Evolutionary conservation across 306 rosid genomes (phyloP).

Genomic region (Corylus heterophylla): DNA sequence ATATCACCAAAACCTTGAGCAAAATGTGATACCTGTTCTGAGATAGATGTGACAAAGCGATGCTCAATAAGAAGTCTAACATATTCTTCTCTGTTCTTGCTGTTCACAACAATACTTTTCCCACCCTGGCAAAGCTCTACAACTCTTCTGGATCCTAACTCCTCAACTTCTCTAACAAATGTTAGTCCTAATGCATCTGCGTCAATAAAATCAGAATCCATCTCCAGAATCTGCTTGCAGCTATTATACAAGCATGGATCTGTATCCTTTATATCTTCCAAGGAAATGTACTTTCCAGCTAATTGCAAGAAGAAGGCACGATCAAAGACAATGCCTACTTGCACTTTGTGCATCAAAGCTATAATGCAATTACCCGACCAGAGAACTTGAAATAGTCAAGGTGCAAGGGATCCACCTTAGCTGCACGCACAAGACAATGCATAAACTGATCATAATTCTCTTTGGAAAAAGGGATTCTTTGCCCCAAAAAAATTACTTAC

Average conservation of each 20-base stretch:
- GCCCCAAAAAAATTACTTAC: background rate
- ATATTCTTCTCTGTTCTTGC: conserved; percentile 68
- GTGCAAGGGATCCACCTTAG: conserved; percentile 71
- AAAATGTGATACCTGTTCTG: conserved; percentile 79
- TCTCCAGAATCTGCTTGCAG: no score
- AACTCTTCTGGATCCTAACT: conserved; percentile 65
- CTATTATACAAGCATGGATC: conserved; percentile 10
- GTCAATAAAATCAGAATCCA: no score
- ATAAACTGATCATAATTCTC: conserved; percentile 24
- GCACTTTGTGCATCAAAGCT: no score
- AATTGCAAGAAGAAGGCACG: background rate
- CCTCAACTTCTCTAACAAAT: conserved; percentile 25
- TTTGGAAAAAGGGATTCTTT: conserved; percentile 4
- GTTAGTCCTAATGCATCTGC: conserved; percentile 10
- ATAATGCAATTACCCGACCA: conserved; percentile 40
- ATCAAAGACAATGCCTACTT: background rate
- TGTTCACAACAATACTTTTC: conserved; percentile 57
- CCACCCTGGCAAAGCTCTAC: conserved; percentile 75
- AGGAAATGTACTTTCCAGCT: no score
- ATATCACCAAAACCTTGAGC: conserved; percentile 75
- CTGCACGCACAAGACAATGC: conserved; percentile 50
- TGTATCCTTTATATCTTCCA: conserved; percentile 9
- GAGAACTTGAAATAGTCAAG: conserved; percentile 36
- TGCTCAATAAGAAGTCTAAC: conserved; percentile 69
- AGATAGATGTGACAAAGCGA: conserved; percentile 70